Evolutionary conservation across 495 filamentous ascomycete species (phyloP), one percentile per base, ranked within the genome.

Genomic region (Amniculicola lignicola): DNA sequence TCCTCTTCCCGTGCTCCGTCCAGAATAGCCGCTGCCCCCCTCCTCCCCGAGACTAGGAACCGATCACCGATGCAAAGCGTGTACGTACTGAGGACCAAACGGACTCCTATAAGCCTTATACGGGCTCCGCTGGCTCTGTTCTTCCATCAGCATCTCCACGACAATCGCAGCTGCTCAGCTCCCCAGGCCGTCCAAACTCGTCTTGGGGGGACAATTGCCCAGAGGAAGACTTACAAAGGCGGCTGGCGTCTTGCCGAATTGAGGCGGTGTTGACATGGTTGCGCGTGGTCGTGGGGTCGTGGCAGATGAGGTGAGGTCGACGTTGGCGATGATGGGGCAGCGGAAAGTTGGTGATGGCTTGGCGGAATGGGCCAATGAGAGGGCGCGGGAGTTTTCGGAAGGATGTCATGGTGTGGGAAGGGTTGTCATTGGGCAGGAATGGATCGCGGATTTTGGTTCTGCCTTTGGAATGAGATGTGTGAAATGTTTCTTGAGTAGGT

Each of bases 41-140:
- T 4, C 39, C 23, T 28, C 45, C 16, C 5, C 15, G 28, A 60
- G 46, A 61, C 59, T 33, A 12, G 1, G 2, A 46, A 9, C 28
- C n/a, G 39, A 21, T 38, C 45, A 40, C n/a, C n/a, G 21, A 4
- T 33, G 28, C 23, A 28, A 19, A 43, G 27, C 27, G 31, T 7
- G 21, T 19, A 66, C 67, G 40, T 66, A 76, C 73, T 70, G 66
- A 10, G 74, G 74, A 18, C 70, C 74, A 62, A 70, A 76, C 16
- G 74, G 74, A 41, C 68, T 72, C 55, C 68, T 65, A 59, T 76
- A 76, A 25, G 69, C 68, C 22, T 39, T 36, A 57, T 74, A 75
- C 22, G 23, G 15, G 14, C 12, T n/a, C 3, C 45, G 43, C 7
- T 18, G 9, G 6, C 23, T 33, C 54, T 57, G 24, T 16, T n/a